phyloP scores from a whole-genome alignment of 768 basidiomycete species.

The Mycena polygramma region DNA sequence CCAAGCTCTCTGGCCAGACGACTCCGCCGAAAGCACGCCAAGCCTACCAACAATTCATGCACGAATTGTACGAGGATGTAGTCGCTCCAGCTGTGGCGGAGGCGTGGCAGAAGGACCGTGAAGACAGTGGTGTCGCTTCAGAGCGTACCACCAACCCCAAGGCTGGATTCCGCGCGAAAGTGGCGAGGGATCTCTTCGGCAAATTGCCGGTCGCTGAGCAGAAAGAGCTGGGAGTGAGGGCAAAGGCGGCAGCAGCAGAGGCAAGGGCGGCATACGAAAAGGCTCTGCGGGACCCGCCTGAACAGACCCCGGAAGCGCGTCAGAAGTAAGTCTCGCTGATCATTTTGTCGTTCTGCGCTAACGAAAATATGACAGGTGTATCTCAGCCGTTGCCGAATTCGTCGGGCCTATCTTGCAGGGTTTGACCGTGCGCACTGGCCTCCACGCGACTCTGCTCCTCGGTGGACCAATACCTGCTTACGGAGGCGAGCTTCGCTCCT shows the following conservation, averaged over 20 bases:
- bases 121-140: neutral
- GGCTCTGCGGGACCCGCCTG: neutral
- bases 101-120: slow-evolving; percentile 2
- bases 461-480: no score
- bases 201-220: neutral
- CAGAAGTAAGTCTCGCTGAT: slow-evolving; percentile 26
- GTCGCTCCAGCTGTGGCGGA: neutral
- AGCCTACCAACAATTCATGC: no score
- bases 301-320: neutral
- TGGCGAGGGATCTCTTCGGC: slow-evolving; percentile 6
- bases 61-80: slow-evolving; percentile 1
- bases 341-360: no score
- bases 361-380: neutral
- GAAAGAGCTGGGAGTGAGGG: neutral
- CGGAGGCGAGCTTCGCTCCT: no score
- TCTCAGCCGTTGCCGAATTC: neutral
- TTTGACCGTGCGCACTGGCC: no score
- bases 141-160: neutral
- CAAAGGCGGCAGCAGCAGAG: neutral
- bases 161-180: neutral
- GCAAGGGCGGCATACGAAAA: slow-evolving; percentile 2
- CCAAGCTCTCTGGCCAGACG: no score
- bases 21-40: no score
- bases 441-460: no score
- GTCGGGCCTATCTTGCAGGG: neutral